Conservation (phyloP, 2,329 filamentous ascomycete genomes). For the Aaosphaeria arxii region DNA sequence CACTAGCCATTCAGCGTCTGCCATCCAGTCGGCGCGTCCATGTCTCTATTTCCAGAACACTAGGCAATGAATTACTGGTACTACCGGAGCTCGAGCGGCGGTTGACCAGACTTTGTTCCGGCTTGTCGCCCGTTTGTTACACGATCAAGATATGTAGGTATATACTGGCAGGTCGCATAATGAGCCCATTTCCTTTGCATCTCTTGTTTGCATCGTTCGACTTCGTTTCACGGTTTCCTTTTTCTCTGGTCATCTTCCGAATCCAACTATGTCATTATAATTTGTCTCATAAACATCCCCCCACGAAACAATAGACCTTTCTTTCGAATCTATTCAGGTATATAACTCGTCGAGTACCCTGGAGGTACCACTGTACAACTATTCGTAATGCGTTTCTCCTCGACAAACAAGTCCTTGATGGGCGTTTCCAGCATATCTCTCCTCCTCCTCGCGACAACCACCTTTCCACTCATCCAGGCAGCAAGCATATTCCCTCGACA, state of each 20-base stretch:
- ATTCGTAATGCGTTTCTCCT: constrained; percentile 1
- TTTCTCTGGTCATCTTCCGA: constrained; percentile 3
- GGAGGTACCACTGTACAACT: neutral
- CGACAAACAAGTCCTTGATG: constrained; percentile 12
- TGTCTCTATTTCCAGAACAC: constrained; percentile 27
- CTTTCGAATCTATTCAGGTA: neutral
- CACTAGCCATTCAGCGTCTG: constrained; percentile 17
- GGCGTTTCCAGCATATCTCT: constrained; percentile 30
- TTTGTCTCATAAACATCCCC: constrained; percentile 3
- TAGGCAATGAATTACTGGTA: neutral
- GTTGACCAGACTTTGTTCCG: neutral
- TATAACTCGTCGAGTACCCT: neutral
- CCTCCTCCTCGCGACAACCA: constrained; percentile 24
- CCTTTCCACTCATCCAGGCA: constrained; percentile 20
- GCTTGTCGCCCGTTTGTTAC: neutral
- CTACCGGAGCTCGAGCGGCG: neutral
- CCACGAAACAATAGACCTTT: too few relatives aligned
- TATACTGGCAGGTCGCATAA: constrained; percentile 6
- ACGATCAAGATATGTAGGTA: constrained; percentile 3
- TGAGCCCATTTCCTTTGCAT: constrained; percentile 2
- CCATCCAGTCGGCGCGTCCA: constrained; percentile 32
- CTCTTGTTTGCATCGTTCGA: constrained; percentile 3
- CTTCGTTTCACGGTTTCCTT: neutral
- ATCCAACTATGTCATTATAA: constrained; percentile 1
- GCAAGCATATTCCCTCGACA: constrained; percentile 28